Conservation (phyloP, 768 basidiomycete genomes). For the Saitozyma podzolica region DNA sequence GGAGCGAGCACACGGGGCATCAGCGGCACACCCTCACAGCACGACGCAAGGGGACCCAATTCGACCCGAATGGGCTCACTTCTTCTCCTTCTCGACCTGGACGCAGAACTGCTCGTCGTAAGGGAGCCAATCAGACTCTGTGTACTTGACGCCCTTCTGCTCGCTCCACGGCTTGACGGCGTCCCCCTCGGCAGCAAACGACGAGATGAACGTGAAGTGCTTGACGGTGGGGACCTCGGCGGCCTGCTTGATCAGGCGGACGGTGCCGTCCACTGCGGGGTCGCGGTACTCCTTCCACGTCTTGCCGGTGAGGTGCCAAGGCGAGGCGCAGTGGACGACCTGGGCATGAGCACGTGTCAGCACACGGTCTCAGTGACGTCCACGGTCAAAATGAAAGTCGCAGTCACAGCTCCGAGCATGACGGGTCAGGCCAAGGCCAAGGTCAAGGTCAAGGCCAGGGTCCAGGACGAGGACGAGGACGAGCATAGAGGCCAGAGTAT, state of each 20-base stretch:
- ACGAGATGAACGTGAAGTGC: conserved; percentile 24
- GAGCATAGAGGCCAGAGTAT: no score
- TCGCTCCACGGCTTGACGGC: conserved; percentile 16
- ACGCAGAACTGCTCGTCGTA: conserved; percentile 22
- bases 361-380: not conserved
- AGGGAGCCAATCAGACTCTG: conserved; percentile 43
- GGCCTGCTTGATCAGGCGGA: conserved; percentile 33
- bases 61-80: no score
- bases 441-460: no score
- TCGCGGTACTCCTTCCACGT: conserved; percentile 31
- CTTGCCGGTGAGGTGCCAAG: conserved; percentile 28
- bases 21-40: no score
- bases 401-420: no score
- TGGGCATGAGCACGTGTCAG: not conserved
- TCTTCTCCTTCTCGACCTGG: not conserved
- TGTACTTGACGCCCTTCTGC: conserved; percentile 30
- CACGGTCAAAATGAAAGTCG: no score
- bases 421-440: no score
- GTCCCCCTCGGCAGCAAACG: conserved; percentile 30
- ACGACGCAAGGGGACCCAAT: no score
- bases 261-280: conserved; percentile 40
- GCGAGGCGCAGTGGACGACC: conserved; percentile 36
- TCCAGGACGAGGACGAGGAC: no score
- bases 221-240: conserved; percentile 34
- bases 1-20: no score